Base-by-base conservation (phyloP, 1,284 basidiomycete genomes). In the Coriolopsis trogii region DNA sequence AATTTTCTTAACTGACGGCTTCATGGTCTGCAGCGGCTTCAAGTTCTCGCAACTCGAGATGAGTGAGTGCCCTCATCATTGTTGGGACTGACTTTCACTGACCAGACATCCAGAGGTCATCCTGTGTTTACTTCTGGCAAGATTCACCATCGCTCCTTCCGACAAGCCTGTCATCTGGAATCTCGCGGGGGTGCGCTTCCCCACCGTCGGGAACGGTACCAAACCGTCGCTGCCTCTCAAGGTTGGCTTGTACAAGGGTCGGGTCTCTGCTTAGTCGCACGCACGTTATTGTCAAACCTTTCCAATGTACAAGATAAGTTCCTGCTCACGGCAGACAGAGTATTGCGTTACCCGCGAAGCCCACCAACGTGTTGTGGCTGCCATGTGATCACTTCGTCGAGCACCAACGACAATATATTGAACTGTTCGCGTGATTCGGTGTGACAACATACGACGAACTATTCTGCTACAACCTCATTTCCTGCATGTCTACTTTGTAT, bases 131-230 rank as follows among this genome's bases (percentile, higher is more conserved):
- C 46, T 63, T n/a, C 15, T 63, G 12, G 40, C 53, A 16, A 49
- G 33, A 6, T 63, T 61, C 55, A 54, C 37, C 3, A 58, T 63
- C 51, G 45, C 46, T 18, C 40, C 41, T 6, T 25, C 59, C 10
- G 52, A 49, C 3, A 58, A 58, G 21, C 40, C 48, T 15, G 52
- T 63, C 26, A 26, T 44, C 30, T 63, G 61, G 61, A 63, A 63
- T 41, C 31, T 57, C 10, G 52, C 53, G 5, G 59, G 55, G 4
- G 43, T 62, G 12, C 18, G 49, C 12, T 63, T 49, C 46, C 62
- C 62, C 3, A 59, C 55, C 4, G 51, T 57, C 8, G 61, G 55
- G 2, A 37, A 36, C 18, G 53, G 41, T 25, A 34, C n/a, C 6
- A 54, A 49, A 18, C 36, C 56, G 3, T 38, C 57, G 16, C 49